These are phyloP conservation scores for Luffa acutangula DNA, from an alignment of 306 rosid species.

Conservation along the genomic window DNA sequence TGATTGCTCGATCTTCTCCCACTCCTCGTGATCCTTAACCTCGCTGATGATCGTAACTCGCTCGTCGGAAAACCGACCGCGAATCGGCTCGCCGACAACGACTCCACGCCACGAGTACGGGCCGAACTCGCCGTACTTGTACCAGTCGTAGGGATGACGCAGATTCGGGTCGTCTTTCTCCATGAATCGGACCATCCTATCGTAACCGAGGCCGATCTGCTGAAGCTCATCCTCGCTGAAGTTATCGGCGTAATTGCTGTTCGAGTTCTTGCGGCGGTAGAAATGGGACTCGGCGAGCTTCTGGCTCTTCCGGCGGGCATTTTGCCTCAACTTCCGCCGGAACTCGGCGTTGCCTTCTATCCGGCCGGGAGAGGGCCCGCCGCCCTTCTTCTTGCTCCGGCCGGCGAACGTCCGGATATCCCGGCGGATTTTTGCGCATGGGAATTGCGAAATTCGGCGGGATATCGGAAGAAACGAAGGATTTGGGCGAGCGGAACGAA, in stretches of 20 bases:
- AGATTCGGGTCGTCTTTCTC: conserved; percentile 80
- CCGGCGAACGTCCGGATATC: conserved; percentile 49
- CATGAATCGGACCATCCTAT: conserved; percentile 81
- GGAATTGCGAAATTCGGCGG: background rate
- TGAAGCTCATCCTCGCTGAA: conserved; percentile 75
- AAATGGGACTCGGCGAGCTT: conserved; percentile 56
- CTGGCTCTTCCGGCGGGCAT: conserved; percentile 42
- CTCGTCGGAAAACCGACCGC: conserved; percentile 60
- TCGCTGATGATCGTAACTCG: conserved; percentile 63
- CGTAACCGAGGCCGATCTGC: conserved; percentile 74
- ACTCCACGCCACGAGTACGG: conserved; percentile 90
- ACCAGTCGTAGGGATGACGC: conserved; percentile 83
- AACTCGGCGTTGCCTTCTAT: conserved; percentile 49
- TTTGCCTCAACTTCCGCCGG: conserved; percentile 39
- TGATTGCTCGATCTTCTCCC: conserved; percentile 79
- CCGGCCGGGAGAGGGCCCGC: conserved; percentile 40
- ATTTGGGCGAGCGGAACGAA: background rate
- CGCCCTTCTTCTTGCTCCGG: conserved; percentile 51
- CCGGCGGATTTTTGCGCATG: background rate
- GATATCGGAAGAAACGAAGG: background rate
- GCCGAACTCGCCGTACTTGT: conserved; percentile 79
- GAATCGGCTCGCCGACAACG: conserved; percentile 71
- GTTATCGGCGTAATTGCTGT: conserved; percentile 50
- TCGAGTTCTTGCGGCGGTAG: conserved; percentile 55
- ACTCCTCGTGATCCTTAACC: conserved; percentile 74